Evolutionary conservation across 176 grass and related monocot species (phyloP).

Genomic region (Elymus sibiricus): DNA sequence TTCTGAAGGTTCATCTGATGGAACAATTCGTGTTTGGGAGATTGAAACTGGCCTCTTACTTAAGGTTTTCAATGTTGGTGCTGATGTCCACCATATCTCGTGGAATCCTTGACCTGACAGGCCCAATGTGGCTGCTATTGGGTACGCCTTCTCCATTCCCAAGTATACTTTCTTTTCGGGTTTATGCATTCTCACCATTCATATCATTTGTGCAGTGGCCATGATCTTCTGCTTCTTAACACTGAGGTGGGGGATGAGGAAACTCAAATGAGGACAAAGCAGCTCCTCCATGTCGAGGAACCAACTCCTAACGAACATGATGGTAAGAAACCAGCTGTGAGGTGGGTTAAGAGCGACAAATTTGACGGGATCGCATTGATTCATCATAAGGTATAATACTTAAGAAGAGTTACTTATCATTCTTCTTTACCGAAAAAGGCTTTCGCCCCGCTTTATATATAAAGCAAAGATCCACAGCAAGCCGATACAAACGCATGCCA

Average conservation of each 20-base stretch:
- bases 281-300: constrained; percentile 43
- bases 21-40: constrained; percentile 86
- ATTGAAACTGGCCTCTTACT: constrained; percentile 84
- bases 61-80: constrained; percentile 74
- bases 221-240: constrained; percentile 82
- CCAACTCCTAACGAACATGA: constrained; percentile 42
- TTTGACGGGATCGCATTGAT: constrained; percentile 70
- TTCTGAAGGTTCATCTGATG: constrained; percentile 80
- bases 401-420: not conserved
- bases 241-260: constrained; percentile 69
- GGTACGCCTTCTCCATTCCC: constrained; percentile 41
- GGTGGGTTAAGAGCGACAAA: constrained; percentile 73
- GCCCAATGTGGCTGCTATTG: constrained; percentile 72
- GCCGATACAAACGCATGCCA: too few relatives aligned
- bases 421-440: too few relatives aligned
- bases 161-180: constrained; percentile 1
- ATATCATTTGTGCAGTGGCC: constrained; percentile 53
- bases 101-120: constrained; percentile 92
- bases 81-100: constrained; percentile 51
- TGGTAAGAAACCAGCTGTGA: constrained; percentile 66
- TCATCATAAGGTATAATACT: constrained; percentile 71
- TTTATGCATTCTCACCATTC: constrained; percentile 30
- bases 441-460: too few relatives aligned
- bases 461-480: too few relatives aligned
- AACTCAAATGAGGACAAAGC: constrained; percentile 59